Evolutionary conservation across 164 flowering plant species (phyloP).

Genomic region (Magnolia changhungtana): DNA sequence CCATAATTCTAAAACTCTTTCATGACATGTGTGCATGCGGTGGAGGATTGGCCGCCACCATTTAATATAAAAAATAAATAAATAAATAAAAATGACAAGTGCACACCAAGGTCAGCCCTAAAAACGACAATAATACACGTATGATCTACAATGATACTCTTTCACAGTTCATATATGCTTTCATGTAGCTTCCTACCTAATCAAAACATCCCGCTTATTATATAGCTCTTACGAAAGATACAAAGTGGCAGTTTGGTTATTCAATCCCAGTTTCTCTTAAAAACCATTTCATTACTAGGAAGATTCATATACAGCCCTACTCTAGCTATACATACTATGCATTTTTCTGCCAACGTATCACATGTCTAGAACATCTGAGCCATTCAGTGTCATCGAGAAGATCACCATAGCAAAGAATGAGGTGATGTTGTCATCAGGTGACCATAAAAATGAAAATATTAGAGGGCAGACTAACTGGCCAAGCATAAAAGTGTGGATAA

Average conservation of each 20-base stretch:
- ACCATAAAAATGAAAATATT: background rate
- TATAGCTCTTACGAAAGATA: background rate
- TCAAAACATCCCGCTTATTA: background rate
- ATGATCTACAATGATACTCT: background rate
- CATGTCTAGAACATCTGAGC: background rate
- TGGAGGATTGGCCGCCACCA: background rate
- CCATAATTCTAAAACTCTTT: too few species aligned
- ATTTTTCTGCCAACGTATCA: background rate
- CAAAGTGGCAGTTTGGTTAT: background rate
- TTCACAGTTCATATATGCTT: background rate
- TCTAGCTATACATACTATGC: background rate
- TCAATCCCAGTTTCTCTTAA: background rate
- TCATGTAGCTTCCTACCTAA: background rate
- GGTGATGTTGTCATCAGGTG: background rate
- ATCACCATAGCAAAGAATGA: too few species aligned
- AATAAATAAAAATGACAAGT: background rate
- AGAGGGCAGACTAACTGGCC: background rate
- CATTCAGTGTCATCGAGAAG: background rate
- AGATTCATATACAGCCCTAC: background rate
- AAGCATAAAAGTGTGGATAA: background rate
- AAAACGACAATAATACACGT: background rate
- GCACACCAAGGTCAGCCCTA: background rate
- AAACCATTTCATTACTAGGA: background rate
- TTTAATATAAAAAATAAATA: too few species aligned
- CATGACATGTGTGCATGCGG: background rate